A percentile compares a stretch with the other conserved stretches of the same genome.
phyloP scores from a whole-genome alignment of 768 basidiomycete genomes.

The Leucosporidium scottii region DNA sequence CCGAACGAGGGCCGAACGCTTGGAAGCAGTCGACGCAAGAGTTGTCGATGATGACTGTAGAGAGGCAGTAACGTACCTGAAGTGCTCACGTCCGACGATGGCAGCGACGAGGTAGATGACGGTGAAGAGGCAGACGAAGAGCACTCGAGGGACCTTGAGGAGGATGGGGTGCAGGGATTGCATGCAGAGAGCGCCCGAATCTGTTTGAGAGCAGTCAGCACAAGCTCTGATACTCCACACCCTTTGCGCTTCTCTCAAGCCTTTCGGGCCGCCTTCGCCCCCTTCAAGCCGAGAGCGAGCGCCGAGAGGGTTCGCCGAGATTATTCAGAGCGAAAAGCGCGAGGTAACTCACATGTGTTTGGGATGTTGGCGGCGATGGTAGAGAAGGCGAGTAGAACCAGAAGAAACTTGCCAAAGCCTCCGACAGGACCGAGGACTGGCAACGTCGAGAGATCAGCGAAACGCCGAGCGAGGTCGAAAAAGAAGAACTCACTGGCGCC shows the following conservation, averaged over 20 bases:
- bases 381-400: conserved; percentile 46
- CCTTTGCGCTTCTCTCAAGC: no score
- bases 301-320: no score
- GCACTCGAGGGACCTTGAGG: conserved; percentile 19
- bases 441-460: no score
- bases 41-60: no score
- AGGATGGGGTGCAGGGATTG: conserved; percentile 24
- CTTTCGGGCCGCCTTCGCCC: no score
- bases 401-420: conserved; percentile 48
- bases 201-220: no score
- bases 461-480: no score
- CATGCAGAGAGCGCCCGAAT: conserved; percentile 23
- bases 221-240: no score
- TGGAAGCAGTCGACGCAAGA: no score
- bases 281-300: no score
- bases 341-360: conserved; percentile 27
- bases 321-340: conserved; percentile 30
- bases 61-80: conserved; percentile 6
- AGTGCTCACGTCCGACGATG: conserved; percentile 23
- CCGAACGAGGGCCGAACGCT: no score
- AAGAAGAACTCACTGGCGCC: conserved; percentile 34
- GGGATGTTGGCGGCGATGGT: conserved; percentile 44
- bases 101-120: conserved; percentile 17
- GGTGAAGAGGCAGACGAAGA: conserved; percentile 24
- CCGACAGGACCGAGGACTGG: conserved; percentile 39